Base-by-base conservation (phyloP, 495 filamentous ascomycete species). In the Daldinia childiae region DNA sequence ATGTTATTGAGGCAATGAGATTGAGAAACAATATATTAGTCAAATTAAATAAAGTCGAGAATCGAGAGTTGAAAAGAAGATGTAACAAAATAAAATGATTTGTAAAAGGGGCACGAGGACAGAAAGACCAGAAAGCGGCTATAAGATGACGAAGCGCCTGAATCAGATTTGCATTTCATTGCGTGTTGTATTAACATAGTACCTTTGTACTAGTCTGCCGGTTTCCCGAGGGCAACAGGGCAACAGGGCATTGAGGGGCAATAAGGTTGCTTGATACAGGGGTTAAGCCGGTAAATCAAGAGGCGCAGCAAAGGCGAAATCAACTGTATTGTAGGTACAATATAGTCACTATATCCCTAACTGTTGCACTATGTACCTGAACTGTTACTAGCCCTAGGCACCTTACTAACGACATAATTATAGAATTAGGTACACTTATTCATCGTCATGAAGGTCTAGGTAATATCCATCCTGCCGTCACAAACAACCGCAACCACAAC, bases 121-220 rank as follows among this genome's bases (percentile, higher is more conserved):
- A 19, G 38, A 32, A 41, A 26, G 27, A 6, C 29, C 15, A 19
- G 38, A 32, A 41, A 39, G 30, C 4, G n/a, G 50, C 4, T n/a
- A 32, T 24, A 12, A 21, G 63, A 72, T 72, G 63, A 72, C 69
- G 69, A 72, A 64, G 64, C 63, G 4, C 32, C 26, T 62, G 59
- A 54, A 69, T 69, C 41, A 39, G 59, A 58, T 69, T 30, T 58
- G 30, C 59, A 58, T 58, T 32, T 41, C n/a, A 58, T 62, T 68
- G 58, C 64, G 65, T 51, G 39, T 62, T 36, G 8, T 14, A 9
- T 6, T 24, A 19, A 48, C 8, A 8, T 8, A 24, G 17, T 48
- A 48, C 43, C 17, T 11, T 48, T 48, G 43, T 48, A 48, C 12
- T 9, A 15, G 3, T 34, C 58, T 58, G 51, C 62, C 68, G 58